Evolutionary conservation across 352 stramenopile genomes (phyloP), one percentile per base, ranked within the genome.

Genomic region (Globisporangium takayamanum): DNA sequence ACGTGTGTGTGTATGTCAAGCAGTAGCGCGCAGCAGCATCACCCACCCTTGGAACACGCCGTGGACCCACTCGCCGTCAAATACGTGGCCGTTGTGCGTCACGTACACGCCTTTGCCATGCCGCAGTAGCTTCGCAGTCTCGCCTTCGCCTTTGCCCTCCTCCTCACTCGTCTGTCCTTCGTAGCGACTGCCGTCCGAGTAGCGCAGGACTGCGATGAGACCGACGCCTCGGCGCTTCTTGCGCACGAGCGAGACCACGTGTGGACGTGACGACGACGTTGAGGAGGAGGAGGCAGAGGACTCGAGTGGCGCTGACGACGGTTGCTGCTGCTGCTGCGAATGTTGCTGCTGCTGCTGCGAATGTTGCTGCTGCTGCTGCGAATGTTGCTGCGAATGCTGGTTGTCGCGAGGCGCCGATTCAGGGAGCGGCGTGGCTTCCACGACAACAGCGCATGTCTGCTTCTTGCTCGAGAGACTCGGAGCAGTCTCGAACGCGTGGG

Each of bases 11-110:
- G 28, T 18, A 12, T 33, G 51, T 28, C 51, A 28, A 36, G 28
- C 26, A 30, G 3, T 33, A 33, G 28, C 47, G 36, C 25, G 28
- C 36, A 45, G 25, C 12, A 37, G 10, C 5, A n/a, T 20, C 36
- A 47, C 77, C 68, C 78, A 96, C 80, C 87, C 87, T 75, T 92
- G 84, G 39, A 94, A 84, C 47, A 82, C 70, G 62, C 86, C 83
- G 62, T 91, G 73, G 48, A 88, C 76, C 79, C 87, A 96, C 20
- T 85, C 76, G 16, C 87, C 87, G 36, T 94, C 76, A 55, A 89
- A 90, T n/a, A 79, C 63, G 50, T 94, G 71, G 8, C 84, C 87
- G 11, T 72, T 67, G 52, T 69, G 57, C 30, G 77, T 74, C 47
- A 76, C 64, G 47, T 84, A 78, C 15, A 83, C 58, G 7, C 84